Base-by-base conservation (phyloP, 345 rosid genomes). In the Pseudoturritis turrita region DNA sequence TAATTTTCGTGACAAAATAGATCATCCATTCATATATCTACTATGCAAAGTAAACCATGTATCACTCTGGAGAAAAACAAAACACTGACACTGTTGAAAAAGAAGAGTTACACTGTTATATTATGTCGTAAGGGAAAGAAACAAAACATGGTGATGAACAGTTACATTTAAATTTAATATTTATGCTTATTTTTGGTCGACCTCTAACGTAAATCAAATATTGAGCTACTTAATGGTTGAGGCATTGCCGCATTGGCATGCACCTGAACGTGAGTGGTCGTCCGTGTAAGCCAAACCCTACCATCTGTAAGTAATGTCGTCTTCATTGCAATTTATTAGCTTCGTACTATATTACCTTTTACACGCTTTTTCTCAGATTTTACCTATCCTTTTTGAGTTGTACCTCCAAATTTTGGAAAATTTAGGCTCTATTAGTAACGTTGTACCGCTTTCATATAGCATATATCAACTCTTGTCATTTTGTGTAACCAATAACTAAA, bases 231-330 rank as follows among this genome's bases (percentile, higher is more conserved):
- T 45, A 64, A 63, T 53, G 40, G 56, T 33, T 17, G 52, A 33
- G 35, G 41, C 58, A 65, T 15, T 52, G 54, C 56, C 26, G 43
- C 71, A 73, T 65, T 45, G 58, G 59, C 59, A 46, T 73, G 71
- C 65, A 65, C 77, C 59, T 73, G 71, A 47, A 46, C 23, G 43
- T 73, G 65, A 65, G 71, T 55, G 71, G 71, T 73, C 65, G 51
- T 73, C 71, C 77, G 77, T 65, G 71, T 65, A 73, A 65, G 65
- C 65, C 44, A 23, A 73, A 44, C 77, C 77, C 77, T 52, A 73
- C 77, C 69, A 66, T 73, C 50, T 65, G 64, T 35, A 44, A 23
- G 65, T 46, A 35, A 8, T 56, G 71, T 73, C 77, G 65, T 73
- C 77, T 73, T 73, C 59, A 10, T 45, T 55, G 58, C 43, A 56